Evolutionary conservation across 106 monocot genomes (phyloP), one percentile per base, ranked within the genome.

Genomic region (Iris macrosiphon): DNA sequence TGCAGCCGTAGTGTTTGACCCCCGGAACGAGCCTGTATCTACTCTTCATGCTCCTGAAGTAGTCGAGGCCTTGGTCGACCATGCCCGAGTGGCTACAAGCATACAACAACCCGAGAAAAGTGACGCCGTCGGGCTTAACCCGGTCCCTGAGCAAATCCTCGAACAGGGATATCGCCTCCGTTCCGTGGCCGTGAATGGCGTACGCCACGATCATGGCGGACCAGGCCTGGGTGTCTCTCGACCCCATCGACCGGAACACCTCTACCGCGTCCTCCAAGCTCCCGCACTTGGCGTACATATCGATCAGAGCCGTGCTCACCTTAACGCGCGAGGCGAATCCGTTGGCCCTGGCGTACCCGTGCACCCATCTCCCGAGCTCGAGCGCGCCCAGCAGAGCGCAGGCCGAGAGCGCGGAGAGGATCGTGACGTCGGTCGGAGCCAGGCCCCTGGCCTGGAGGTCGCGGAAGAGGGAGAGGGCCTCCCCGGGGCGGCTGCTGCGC

Each of bases 221-320:
- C 84, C 89, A 90, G 10, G 84, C 80, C 32, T 84, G 84, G 7
- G 89, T 75, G 24, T 90, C 89, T 46, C 40, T 74, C 2, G 23
- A 31, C 0, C 12, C 39, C 89, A 84, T 90, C 7, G 57, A 80
- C 0, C 51, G n/a, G 30, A 90, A 90, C 53, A 90, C 84, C 0
- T 11, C 3, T 3, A 71, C 17, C 0, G 84, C 84, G 31, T 90
- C 84, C 15, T 65, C 80, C 35, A 90, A 49, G 65, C 89, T 90
- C 56, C 89, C 83, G 24, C 89, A 90, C 37, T 90, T 90, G 0
- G 74, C 84, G 21, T 90, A 90, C 89, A 90, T 90, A 56, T 90
- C 89, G 31, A 90, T 72, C 20, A 87, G 31, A 6, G 81, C 77
- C 0, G 86, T 87, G 53, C 52, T 67, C 32, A 87, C 74, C 77